Evolutionary conservation across 2,329 filamentous ascomycete genomes (phyloP).

Genomic region (Colletotrichum chrysophilum): DNA sequence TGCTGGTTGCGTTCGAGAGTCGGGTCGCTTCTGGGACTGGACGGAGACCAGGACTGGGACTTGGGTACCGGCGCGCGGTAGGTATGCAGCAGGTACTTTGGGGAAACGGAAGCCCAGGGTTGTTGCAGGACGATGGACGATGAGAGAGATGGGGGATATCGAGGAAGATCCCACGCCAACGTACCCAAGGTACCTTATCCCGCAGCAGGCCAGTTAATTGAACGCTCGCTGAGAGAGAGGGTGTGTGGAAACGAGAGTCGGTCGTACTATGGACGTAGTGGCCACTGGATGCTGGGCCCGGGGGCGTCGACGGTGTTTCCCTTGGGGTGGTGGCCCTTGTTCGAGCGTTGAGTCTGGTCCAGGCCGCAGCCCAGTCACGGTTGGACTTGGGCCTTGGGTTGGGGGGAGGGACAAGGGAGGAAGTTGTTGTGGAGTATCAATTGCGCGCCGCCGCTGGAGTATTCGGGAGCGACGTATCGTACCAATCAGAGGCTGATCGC

Average conservation of each 20-base stretch:
- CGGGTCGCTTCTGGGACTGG: constrained; percentile 13
- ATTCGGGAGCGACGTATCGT: constrained; percentile 29
- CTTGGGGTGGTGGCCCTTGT: constrained; percentile 5
- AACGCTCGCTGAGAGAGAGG: neutral
- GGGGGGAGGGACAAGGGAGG: constrained; percentile 6
- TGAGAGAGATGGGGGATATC: neutral
- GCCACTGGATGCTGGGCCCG: neutral
- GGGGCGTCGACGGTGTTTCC: constrained; percentile 14
- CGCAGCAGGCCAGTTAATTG: neutral
- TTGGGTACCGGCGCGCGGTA: constrained; percentile 11
- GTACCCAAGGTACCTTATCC: neutral
- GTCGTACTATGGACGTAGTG: neutral
- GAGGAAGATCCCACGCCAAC: neutral
- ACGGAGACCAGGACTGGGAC: neutral
- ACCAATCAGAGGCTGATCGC: constrained; percentile 37
- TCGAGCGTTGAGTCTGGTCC: constrained; percentile 7
- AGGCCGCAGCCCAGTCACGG: constrained; percentile 10
- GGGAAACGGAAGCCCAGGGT: neutral
- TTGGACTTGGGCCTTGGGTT: constrained; percentile 9
- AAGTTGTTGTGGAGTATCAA: constrained; percentile 10
- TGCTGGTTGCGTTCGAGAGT: constrained; percentile 18
- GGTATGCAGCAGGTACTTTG: constrained; percentile 11
- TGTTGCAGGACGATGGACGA: neutral
- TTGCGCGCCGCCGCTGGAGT: constrained; percentile 18
- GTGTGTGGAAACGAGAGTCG: neutral